Base-by-base conservation (phyloP, 2,329 filamentous ascomycete genomes). In the Trichophyton simii region DNA sequence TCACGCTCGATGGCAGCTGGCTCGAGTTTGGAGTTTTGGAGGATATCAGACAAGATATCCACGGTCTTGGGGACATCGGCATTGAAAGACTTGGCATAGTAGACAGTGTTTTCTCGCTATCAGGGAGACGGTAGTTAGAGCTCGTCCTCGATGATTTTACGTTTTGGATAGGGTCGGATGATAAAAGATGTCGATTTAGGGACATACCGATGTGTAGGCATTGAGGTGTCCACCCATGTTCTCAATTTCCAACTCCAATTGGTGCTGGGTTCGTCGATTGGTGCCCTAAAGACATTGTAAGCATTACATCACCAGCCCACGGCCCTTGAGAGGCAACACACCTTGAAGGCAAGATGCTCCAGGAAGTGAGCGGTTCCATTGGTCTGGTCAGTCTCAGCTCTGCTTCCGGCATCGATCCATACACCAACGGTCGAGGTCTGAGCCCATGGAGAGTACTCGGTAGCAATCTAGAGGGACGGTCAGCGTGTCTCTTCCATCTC, bases 201-300 rank as follows among this genome's bases (percentile, higher is more conserved):
- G 61, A 70, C 87, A 73, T 86, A 96, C 91, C 82, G 92, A 97
- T 72, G 94, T 99, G 83, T 99, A 99, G 76, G 94, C 94, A 79
- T 99, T 99, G 71, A 99, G 84, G 81, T 99, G 94, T 67, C 90
- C 94, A 76, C 94, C 94, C 89, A 99, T 96, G 82, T 99, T 99
- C 84, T 99, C 94, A 74, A 99, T 97, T 82, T 99, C 94, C 67
- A 99, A 87, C 82, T 99, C 94, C 75, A 99, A 83, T 81, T 99
- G 94, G 76, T 95, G 88, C 79, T 99, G 94, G 67, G 88, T 91
- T 78, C 94, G 86, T 82, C 88, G 95, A 78, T 88, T 83, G 69
- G 94, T 99, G 71, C 94, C 94, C 91, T 77, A 63, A 22, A 22
- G 20, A 15, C 20, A 52, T 28, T 60, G 50, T 11, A 7, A 59